Conservation (phyloP, 441 rosid species). For the Gossypium schwendimanii region DNA sequence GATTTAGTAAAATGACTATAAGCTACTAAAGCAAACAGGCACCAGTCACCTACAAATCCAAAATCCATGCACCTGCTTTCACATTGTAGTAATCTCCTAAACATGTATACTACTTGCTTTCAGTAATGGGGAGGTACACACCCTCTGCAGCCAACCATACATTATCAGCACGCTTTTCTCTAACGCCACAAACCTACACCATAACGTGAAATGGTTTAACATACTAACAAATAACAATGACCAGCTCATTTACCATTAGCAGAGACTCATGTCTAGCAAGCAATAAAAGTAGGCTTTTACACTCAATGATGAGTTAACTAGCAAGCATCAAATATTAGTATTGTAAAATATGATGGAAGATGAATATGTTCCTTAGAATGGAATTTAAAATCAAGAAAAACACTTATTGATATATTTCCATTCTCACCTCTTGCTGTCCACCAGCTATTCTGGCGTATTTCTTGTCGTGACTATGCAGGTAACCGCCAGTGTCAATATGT, state of each 20-base stretch:
- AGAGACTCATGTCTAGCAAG: not conserved
- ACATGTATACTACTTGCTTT: slow-evolving; percentile 33
- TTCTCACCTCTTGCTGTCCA: slow-evolving; percentile 95
- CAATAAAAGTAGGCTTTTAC: not conserved
- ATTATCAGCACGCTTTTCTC: slow-evolving; percentile 80
- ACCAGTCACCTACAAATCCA: slow-evolving; percentile 25
- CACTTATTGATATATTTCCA: not conserved
- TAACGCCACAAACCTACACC: slow-evolving; percentile 71
- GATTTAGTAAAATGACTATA: slow-evolving; percentile 15
- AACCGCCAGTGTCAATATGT: slow-evolving; percentile 87
- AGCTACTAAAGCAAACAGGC: slow-evolving; percentile 17
- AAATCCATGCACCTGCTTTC: slow-evolving; percentile 35
- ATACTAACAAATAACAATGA: not conserved
- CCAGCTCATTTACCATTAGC: not conserved
- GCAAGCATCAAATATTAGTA: not conserved
- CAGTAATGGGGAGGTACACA: slow-evolving; percentile 69
- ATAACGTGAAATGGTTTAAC: slow-evolving; percentile 10
- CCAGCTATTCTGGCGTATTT: slow-evolving; percentile 91
- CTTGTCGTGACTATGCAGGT: slow-evolving; percentile 93
- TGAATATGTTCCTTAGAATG: not conserved
- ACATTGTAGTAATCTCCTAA: slow-evolving; percentile 7
- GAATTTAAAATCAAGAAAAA: not conserved
- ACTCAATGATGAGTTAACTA: not conserved
- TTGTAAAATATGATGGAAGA: not conserved
- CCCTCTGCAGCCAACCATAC: slow-evolving; percentile 98